Evolutionary conservation across 1,284 basidiomycete species (phyloP).

Genomic region (Apiotrichum laibachii): DNA sequence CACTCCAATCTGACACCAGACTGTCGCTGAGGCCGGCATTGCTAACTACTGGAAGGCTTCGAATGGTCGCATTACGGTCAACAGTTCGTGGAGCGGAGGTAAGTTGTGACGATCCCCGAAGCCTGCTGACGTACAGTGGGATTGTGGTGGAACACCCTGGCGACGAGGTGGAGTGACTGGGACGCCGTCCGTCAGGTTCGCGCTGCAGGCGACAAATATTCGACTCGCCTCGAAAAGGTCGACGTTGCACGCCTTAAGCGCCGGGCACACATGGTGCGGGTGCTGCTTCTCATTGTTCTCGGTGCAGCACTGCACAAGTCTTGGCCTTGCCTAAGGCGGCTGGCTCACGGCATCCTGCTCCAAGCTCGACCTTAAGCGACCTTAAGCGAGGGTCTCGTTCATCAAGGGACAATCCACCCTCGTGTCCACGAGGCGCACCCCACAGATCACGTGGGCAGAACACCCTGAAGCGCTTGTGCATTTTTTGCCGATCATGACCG

Average conservation of each 20-base stretch:
- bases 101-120: slow-evolving; percentile 2
- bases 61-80: slow-evolving; percentile 13
- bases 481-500: too few relatives aligned
- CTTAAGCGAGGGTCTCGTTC: too few relatives aligned
- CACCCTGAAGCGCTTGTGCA: too few relatives aligned
- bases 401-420: too few relatives aligned
- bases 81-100: slow-evolving; percentile 12
- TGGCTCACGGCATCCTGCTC: too few relatives aligned
- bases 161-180: slow-evolving; percentile 14
- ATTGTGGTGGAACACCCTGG: slow-evolving; percentile 10
- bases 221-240: not conserved
- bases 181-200: slow-evolving; percentile 10
- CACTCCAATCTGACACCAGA: not conserved
- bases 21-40: not conserved
- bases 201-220: slow-evolving; percentile 1
- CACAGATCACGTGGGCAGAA: too few relatives aligned
- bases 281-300: too few relatives aligned
- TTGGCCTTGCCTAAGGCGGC: too few relatives aligned
- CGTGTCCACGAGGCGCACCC: too few relatives aligned
- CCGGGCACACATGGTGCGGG: not conserved
- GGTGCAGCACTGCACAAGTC: too few relatives aligned
- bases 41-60: slow-evolving; percentile 14
- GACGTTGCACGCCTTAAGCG: not conserved
- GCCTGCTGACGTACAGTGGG: slow-evolving; percentile 6
- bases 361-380: too few relatives aligned